Percentiles rank a stretch among this genome's conserved stretches.
Conservation (phyloP, 2,329 filamentous ascomycete genomes). For the Metarhizium humberi region DNA sequence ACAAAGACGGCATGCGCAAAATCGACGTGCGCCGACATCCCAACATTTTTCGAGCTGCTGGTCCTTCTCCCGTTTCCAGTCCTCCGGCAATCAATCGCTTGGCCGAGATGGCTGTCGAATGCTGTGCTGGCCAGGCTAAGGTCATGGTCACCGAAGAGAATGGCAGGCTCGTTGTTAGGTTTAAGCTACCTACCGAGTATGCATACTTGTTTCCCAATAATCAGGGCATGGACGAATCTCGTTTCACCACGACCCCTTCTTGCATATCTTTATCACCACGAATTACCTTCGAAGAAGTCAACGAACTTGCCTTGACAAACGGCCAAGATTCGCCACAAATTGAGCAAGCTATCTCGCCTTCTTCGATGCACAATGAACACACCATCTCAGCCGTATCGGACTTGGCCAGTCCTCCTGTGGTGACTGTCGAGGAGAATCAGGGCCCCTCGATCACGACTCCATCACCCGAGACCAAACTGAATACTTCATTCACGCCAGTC, state of each 20-base stretch:
- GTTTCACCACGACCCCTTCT: conserved; percentile 13
- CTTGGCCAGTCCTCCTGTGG: neutral
- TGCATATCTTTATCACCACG: conserved; percentile 15
- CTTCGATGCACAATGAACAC: neutral
- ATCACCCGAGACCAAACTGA: conserved; percentile 5
- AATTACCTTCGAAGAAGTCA: conserved; percentile 8
- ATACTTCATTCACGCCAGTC: conserved; percentile 18
- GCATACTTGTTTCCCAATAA: conserved; percentile 19
- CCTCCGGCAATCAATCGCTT: conserved; percentile 15
- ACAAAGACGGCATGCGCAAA: conserved; percentile 17
- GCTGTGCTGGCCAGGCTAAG: conserved; percentile 20
- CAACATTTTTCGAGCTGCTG: conserved; percentile 23
- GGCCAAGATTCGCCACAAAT: neutral
- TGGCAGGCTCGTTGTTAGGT: conserved; percentile 25
- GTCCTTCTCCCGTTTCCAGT: conserved; percentile 4
- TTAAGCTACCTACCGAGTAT: conserved; percentile 26
- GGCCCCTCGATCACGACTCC: neutral
- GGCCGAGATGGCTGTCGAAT: conserved; percentile 16
- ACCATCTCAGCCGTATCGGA: neutral
- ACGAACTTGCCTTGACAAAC: neutral
- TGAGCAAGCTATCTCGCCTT: neutral
- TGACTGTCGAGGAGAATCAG: neutral
- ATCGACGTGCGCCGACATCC: conserved; percentile 25
- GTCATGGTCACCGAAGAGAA: conserved; percentile 19
- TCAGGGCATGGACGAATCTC: conserved; percentile 19